phyloP scores from a whole-genome alignment of 2,329 filamentous ascomycete genomes.

The Rutstroemia sp. region DNA sequence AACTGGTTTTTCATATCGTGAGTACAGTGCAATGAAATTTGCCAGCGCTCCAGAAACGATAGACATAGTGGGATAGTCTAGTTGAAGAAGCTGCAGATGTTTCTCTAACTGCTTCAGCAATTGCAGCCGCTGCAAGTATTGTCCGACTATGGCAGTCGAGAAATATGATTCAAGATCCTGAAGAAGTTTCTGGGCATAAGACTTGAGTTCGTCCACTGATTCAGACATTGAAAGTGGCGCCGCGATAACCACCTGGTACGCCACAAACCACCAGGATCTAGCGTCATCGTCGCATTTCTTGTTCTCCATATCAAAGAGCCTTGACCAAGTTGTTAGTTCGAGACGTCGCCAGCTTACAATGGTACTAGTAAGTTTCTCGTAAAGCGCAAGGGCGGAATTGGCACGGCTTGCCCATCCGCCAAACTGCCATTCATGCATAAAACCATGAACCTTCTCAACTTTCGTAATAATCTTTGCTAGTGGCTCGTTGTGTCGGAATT shows the following conservation, averaged over 20 bases:
- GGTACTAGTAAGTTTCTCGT: conserved; percentile 70
- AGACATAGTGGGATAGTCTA: conserved; percentile 50
- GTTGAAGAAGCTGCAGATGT: conserved; percentile 55
- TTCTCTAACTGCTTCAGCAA: conserved; percentile 59
- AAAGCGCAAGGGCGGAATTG: conserved; percentile 61
- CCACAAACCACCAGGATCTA: conserved; percentile 91
- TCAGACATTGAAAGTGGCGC: conserved; percentile 61
- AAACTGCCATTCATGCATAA: conserved; percentile 89
- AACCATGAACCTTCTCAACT: conserved; percentile 77
- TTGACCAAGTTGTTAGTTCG: conserved; percentile 87
- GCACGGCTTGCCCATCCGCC: conserved; percentile 76
- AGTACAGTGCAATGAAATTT: conserved; percentile 73
- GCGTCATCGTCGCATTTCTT: conserved; percentile 70
- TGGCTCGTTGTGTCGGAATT: conserved; percentile 72
- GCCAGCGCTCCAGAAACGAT: conserved; percentile 57
- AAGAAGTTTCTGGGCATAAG: conserved; percentile 63
- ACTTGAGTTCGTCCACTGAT: conserved; percentile 48
- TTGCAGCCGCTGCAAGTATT: conserved; percentile 65
- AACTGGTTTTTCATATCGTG: conserved; percentile 60
- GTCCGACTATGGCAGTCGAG: conserved; percentile 68
- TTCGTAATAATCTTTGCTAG: conserved; percentile 80
- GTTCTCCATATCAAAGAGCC: conserved; percentile 77
- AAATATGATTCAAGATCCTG: conserved; percentile 75
- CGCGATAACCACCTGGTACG: conserved; percentile 81
- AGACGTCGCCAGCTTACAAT: conserved; percentile 86